phyloP scores from a whole-genome alignment of 2,329 filamentous ascomycete species.

The Anthostomella pinea region DNA sequence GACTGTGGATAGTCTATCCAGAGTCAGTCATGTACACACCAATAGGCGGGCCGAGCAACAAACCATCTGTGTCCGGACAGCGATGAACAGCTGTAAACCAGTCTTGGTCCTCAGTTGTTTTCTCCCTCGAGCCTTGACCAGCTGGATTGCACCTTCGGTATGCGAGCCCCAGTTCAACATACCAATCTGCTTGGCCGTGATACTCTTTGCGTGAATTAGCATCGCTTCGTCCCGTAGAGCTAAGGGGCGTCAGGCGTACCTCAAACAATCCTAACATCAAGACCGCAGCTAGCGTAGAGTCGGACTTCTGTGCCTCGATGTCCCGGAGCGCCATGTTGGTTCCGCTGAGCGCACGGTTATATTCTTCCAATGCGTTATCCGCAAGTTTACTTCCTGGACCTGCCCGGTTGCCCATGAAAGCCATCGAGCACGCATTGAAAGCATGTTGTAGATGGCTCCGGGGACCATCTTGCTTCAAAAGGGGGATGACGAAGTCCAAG shows the following conservation, averaged over 20 bases:
- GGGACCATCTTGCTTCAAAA: slow-evolving; percentile 45
- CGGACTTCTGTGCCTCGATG: slow-evolving; percentile 47
- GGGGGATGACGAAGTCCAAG: slow-evolving; percentile 57
- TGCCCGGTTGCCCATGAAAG: slow-evolving; percentile 53
- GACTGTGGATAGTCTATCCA: slow-evolving; percentile 54
- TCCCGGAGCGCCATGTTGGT: slow-evolving; percentile 54
- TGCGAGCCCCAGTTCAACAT: slow-evolving; percentile 62
- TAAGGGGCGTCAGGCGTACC: slow-evolving; percentile 27
- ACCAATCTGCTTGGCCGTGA: slow-evolving; percentile 52
- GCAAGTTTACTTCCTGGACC: slow-evolving; percentile 33
- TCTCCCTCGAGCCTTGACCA: slow-evolving; percentile 56
- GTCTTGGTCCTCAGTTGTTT: slow-evolving; percentile 52
- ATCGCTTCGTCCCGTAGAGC: background rate
- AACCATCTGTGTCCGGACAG: slow-evolving; percentile 61
- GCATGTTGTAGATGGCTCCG: slow-evolving; percentile 52
- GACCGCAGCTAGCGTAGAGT: slow-evolving; percentile 58
- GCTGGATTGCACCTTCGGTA: slow-evolving; percentile 60
- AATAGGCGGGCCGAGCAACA: slow-evolving; percentile 17
- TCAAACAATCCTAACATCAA: slow-evolving; percentile 60
- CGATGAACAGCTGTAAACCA: slow-evolving; percentile 55
- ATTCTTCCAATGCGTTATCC: slow-evolving; percentile 47
- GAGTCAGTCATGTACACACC: too few species aligned
- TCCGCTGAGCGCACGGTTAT: slow-evolving; percentile 51
- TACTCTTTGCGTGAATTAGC: slow-evolving; percentile 35
- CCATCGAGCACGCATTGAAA: slow-evolving; percentile 58